Evolutionary conservation across 805 yeast genomes (phyloP).

Genomic region (Hemisphaericaspora nanyangensis): DNA sequence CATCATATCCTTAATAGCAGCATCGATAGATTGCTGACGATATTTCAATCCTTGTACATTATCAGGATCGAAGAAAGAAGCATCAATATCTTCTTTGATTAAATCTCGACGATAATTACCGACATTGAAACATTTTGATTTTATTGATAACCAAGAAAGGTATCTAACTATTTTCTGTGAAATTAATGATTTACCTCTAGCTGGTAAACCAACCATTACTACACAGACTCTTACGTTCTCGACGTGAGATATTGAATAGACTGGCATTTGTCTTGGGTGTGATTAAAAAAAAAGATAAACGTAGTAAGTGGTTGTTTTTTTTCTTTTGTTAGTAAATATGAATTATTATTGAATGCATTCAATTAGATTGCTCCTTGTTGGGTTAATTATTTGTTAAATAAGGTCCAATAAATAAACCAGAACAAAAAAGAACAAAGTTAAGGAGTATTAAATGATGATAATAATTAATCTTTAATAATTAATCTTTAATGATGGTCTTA

Average conservation of each 20-base stretch:
- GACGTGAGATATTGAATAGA: slow-evolving; percentile 53
- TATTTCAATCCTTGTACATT: slow-evolving; percentile 62
- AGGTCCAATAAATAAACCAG: no score
- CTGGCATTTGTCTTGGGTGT: no score
- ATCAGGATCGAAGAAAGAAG: slow-evolving; percentile 70
- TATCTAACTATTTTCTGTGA: slow-evolving; percentile 93
- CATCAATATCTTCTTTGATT: slow-evolving; percentile 42
- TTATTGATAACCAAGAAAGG: slow-evolving; percentile 85
- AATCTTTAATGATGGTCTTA: no score
- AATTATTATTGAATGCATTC: no score
- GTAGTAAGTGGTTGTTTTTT: not conserved
- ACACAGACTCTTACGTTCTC: slow-evolving; percentile 78
- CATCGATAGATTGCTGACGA: slow-evolving; percentile 64
- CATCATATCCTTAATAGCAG: slow-evolving; percentile 77
- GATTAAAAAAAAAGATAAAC: not conserved
- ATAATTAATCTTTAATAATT: no score
- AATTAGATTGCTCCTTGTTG: no score
- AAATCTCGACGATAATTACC: slow-evolving; percentile 74
- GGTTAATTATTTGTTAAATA: no score
- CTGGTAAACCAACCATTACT: slow-evolving; percentile 84
- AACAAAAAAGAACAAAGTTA: no score
- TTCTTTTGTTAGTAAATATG: no score
- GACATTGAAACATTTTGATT: slow-evolving; percentile 84
- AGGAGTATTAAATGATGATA: no score
- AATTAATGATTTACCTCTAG: slow-evolving; percentile 91